phyloP scores from a whole-genome alignment of 2,329 filamentous ascomycete genomes.

The Proliferodiscus dingleyae region DNA sequence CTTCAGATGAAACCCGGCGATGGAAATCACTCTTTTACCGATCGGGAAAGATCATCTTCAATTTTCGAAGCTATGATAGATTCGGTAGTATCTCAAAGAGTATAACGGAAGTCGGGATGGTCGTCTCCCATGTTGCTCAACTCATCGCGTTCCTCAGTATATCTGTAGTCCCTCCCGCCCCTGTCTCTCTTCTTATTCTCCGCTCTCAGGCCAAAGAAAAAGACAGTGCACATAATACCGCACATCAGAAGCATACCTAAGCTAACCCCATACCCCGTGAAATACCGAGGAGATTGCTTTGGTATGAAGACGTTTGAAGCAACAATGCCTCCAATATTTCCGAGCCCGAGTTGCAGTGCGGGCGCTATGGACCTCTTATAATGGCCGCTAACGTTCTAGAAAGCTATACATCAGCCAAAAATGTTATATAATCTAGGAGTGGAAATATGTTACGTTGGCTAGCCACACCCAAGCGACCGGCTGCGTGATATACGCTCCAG shows the following conservation, averaged over 20 bases:
- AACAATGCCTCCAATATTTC: conserved; percentile 31
- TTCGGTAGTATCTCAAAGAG: not conserved
- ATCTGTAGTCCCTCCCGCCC: conserved; percentile 41
- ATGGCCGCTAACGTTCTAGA: conserved; percentile 19
- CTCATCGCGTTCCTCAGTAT: conserved; percentile 34
- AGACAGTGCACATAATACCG: conserved; percentile 1
- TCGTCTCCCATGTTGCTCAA: conserved; percentile 44
- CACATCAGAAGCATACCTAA: conserved; percentile 21
- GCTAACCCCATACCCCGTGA: conserved; percentile 34
- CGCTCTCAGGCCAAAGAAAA: conserved; percentile 3
- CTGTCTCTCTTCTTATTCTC: conserved; percentile 3
- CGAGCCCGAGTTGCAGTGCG: conserved; percentile 29
- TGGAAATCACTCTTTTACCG: no score
- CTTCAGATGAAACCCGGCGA: no score
- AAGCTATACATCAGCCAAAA: no score
- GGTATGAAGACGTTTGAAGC: conserved; percentile 36
- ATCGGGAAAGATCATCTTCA: no score
- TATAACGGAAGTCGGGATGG: conserved; percentile 43
- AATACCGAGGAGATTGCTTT: conserved; percentile 33
- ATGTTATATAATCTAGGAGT: no score
- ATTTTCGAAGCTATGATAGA: no score
- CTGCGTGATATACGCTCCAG: conserved; percentile 77
- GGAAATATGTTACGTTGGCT: conserved; percentile 54
- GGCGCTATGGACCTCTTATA: conserved; percentile 28
- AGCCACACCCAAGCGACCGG: conserved; percentile 66